Percentiles rank a stretch among this genome's conserved stretches.
Evolutionary conservation across 257 asterid genomes (phyloP).

Genomic region (Capsicum pubescens): DNA sequence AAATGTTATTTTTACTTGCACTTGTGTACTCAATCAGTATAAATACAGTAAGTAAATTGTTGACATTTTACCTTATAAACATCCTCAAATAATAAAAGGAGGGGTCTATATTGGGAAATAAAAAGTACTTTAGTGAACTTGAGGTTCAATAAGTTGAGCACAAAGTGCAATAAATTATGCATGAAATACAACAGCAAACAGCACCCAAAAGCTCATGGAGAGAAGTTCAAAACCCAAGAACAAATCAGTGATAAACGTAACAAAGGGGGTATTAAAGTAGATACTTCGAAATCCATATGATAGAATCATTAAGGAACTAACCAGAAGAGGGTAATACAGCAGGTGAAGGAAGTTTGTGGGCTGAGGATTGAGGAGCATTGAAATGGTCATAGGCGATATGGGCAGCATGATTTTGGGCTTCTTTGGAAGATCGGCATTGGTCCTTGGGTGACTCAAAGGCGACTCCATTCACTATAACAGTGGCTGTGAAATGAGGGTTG

Average conservation of each 20-base stretch:
- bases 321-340: conserved; percentile 17
- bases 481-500: conserved; percentile 59
- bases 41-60: conserved; percentile 6
- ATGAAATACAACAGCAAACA: conserved; percentile 16
- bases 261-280: not conserved
- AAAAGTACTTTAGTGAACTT: not conserved
- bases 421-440: conserved; percentile 34
- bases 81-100: not conserved
- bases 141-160: not conserved
- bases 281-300: not conserved
- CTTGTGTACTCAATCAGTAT: conserved; percentile 13
- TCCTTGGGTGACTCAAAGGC: conserved; percentile 45
- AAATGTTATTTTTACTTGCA: not conserved
- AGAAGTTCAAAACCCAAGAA: conserved; percentile 1
- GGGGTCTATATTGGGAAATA: not conserved
- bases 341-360: not conserved
- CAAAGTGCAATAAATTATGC: conserved; percentile 16
- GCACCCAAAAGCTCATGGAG: not conserved
- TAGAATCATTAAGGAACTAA: not conserved
- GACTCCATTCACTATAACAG: conserved; percentile 49
- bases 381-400: conserved; percentile 29
- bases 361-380: not conserved
- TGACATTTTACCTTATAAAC: not conserved
- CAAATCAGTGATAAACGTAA: not conserved
- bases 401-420: conserved; percentile 35